Base-by-base conservation (phyloP, 1,284 basidiomycete genomes). In the Ustilago hordei region DNA sequence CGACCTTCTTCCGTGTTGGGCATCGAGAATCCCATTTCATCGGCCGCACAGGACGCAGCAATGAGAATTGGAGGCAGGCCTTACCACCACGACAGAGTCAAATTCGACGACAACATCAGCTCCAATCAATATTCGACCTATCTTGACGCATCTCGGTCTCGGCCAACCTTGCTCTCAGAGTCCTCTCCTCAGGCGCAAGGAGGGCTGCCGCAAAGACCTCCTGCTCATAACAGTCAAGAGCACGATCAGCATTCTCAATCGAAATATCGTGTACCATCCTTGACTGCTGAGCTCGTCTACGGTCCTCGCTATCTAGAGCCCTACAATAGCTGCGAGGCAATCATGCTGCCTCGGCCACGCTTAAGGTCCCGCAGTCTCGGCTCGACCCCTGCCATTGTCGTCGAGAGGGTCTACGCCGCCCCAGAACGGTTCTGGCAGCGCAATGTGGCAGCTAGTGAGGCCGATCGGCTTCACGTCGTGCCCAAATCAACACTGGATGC, bases 391-490 rank as follows among this genome's bases (percentile, higher is more conserved):
- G 38, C 36, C 0, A 52, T 56, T 31, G 62, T 59, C 8, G 55
- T 64, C 41, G 61, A 64, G 28, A 48, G 23, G 19, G 54, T 64
- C 11, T 65, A 64, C 23, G 57, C 55, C 4, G 52, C 58, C 15
- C 70, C 70, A 12, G 71, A 74, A 41, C 65, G 71, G 2, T 47
- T 74, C 15, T 59, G 58, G 60, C 66, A 65, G 8, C 59, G 50
- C 13, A 55, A 8, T 15, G 19, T 28, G 2, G 39, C 11, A 13
- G n/a, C 35, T 3, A 9, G 11, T 6, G 34, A 19, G 1, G 13
- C 8, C 11, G 2, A 41, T 19, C 19, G 23, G 8, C 23, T 38
- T 15, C 19, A 17, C 3, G 39, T 55, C 2, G 58, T 39, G 34
- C 35, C 52, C 3, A 56, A 38, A 28, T 54, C 61, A 15, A 56